These are phyloP conservation scores for Tulasnella sp. DNA, from an alignment of 768 basidiomycete species.

Conservation along the genomic window DNA sequence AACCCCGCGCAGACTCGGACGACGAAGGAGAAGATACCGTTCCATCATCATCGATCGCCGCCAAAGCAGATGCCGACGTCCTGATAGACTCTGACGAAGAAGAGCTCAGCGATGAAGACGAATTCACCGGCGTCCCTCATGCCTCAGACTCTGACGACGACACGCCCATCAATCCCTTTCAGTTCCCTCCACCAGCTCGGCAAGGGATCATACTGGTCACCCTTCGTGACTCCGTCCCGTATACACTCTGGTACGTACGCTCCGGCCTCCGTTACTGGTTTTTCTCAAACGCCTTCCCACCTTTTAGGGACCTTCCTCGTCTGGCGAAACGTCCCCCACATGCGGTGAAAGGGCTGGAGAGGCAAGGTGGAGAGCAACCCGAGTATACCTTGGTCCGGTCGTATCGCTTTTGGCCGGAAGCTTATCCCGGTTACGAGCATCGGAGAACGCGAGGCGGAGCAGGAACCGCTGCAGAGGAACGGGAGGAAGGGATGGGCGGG, in stretches of 20 bases:
- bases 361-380: constrained; percentile 52
- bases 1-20: constrained; percentile 47
- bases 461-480: constrained; percentile 60
- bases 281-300: neutral
- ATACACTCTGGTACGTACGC: constrained; percentile 73
- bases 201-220: constrained; percentile 86
- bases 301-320: constrained; percentile 69
- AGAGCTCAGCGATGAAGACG: constrained; percentile 38
- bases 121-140: constrained; percentile 28
- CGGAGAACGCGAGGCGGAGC: constrained; percentile 83
- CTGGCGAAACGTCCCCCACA: constrained; percentile 63
- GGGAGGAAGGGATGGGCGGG: constrained; percentile 23
- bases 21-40: constrained; percentile 46
- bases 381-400: constrained; percentile 73
- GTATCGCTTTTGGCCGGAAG: constrained; percentile 69
- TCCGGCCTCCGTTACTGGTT: constrained; percentile 20
- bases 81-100: neutral
- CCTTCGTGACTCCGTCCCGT: constrained; percentile 81
- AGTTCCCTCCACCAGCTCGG: constrained; percentile 37
- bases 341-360: constrained; percentile 41
- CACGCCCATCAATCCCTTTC: constrained; percentile 26
- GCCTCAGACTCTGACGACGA: constrained; percentile 24
- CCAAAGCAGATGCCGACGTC: neutral
- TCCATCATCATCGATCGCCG: constrained; percentile 10
- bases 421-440: constrained; percentile 88